These are phyloP conservation scores for Diaporthe ampelina DNA, from an alignment of 2,329 filamentous ascomycete genomes.

Conservation along the genomic window DNA sequence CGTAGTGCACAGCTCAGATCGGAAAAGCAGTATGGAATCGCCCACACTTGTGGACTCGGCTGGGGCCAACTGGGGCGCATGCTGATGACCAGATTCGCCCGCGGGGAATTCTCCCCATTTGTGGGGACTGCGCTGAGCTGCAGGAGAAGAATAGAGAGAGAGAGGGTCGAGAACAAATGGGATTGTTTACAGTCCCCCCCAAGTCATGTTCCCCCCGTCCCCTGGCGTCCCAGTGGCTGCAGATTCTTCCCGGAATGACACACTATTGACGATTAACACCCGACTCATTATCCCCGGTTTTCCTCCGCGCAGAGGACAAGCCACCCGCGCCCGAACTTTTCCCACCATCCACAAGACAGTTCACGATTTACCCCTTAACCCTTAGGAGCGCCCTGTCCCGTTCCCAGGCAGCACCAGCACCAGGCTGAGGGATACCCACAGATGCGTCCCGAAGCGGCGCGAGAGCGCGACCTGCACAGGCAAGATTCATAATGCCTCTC, in stretches of 20 bases:
- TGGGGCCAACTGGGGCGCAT: neutral
- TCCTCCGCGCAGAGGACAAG: neutral
- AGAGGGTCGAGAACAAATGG: too few relatives aligned
- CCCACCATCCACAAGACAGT: neutral
- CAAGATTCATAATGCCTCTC: neutral
- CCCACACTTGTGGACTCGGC: too few relatives aligned
- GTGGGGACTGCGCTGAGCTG: too few relatives aligned
- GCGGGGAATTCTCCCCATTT: neutral
- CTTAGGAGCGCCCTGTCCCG: neutral
- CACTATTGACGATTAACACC: neutral
- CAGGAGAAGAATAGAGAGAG: too few relatives aligned
- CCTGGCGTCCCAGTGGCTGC: too few relatives aligned
- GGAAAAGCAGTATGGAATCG: constrained; percentile 11
- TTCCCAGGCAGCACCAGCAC: neutral
- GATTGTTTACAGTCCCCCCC: too few relatives aligned
- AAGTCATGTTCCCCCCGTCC: too few relatives aligned
- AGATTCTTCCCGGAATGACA: constrained; percentile 4
- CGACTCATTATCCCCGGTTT: constrained; percentile 9
- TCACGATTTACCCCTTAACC: neutral
- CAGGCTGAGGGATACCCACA: neutral
- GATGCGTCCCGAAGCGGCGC: constrained; percentile 39
- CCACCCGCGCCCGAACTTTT: neutral
- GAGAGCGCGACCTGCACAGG: constrained; percentile 39
- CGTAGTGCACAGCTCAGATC: neutral
- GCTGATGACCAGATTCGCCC: constrained; percentile 6